These are phyloP conservation scores for Fragosphaeria purpurea DNA, from an alignment of 2,329 filamentous ascomycete species.

Conservation along the genomic window DNA sequence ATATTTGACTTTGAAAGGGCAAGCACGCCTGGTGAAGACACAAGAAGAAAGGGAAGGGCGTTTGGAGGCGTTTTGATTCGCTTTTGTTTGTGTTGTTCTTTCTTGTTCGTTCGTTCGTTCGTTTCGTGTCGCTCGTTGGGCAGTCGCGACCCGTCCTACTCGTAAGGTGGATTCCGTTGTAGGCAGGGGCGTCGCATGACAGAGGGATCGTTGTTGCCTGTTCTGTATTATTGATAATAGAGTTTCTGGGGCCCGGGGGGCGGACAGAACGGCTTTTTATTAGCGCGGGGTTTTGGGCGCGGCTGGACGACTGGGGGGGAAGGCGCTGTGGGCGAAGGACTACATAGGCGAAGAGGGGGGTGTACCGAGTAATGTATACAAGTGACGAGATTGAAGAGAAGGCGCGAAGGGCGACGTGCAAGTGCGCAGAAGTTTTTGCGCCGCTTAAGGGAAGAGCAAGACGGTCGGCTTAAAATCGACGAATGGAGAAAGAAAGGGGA, in stretches of 20 bases:
- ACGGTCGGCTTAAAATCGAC: too few relatives aligned
- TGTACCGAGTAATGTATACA: slow-evolving; percentile 2
- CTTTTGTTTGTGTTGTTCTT: too few relatives aligned
- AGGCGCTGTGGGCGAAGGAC: neutral
- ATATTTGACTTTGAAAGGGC: neutral
- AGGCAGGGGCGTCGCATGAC: slow-evolving; percentile 12
- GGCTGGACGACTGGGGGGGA: slow-evolving; percentile 4
- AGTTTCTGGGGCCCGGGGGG: slow-evolving; percentile 7
- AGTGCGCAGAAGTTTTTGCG: too few relatives aligned
- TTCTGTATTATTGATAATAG: slow-evolving; percentile 13
- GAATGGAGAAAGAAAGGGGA: too few relatives aligned
- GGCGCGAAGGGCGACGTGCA: too few relatives aligned
- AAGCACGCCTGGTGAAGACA: too few relatives aligned
- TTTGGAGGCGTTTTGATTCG: too few relatives aligned
- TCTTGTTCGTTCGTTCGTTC: too few relatives aligned
- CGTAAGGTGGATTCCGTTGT: neutral
- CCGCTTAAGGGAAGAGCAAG: too few relatives aligned
- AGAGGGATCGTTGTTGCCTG: slow-evolving; percentile 11
- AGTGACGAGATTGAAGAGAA: too few relatives aligned
- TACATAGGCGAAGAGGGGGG: slow-evolving; percentile 1
- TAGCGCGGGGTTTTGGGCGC: slow-evolving; percentile 11
- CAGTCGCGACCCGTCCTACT: neutral
- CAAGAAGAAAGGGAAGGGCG: neutral
- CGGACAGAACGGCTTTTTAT: slow-evolving; percentile 1
- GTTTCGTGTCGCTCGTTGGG: neutral